Base-by-base conservation (phyloP, 2,329 filamentous ascomycete species). In the Geoglossum cookeanum region DNA sequence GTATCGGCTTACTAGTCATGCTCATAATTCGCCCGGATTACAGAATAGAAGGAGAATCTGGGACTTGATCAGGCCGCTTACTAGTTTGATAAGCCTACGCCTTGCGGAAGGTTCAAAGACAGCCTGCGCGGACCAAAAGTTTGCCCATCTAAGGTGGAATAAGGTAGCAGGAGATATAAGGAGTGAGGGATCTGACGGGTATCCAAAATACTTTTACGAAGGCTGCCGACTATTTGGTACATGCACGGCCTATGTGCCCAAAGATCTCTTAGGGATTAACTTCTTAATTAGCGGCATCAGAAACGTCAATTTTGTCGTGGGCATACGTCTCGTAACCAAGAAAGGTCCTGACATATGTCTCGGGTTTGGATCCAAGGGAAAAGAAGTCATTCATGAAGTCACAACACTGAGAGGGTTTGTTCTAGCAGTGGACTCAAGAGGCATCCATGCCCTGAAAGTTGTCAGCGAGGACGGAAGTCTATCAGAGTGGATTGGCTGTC, bases 201-300 rank as follows among this genome's bases (percentile, higher is more conserved):
- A 49, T 49, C 45, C 45, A 17, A 49, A 13, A 49, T 9, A 30
- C 32, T 56, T 56, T 30, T 48, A 30, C 55, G 47, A 39, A 47
- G 55, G 55, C 55, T 56, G 55, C 55, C 55, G 55, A 56, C 47
- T 45, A 39, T 56, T 56, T 56, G 55, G 55, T 48, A 48, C 55
- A 37, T 42, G 48, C 47, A 29, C 55, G 32, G 55, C 47, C 47
- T 45, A 56, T 15, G 32, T 56, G 15, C 55, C 39, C 47, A 32
- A 56, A 37, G 47, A 30, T 56, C 55, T 56, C 55, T 56, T 42
- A 37, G n/a, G 42, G 33, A 33, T 56, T 39, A 48, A 42, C 39
- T 48, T 56, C 47, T 48, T 42, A 32, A 33, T 47, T 22, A 39
- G 29, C 39, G 15, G 47, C 17, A 22, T 56, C 42, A 48, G 55